Evolutionary conservation across 345 rosid genomes (phyloP).

Genomic region (Barbarea vulgaris): DNA sequence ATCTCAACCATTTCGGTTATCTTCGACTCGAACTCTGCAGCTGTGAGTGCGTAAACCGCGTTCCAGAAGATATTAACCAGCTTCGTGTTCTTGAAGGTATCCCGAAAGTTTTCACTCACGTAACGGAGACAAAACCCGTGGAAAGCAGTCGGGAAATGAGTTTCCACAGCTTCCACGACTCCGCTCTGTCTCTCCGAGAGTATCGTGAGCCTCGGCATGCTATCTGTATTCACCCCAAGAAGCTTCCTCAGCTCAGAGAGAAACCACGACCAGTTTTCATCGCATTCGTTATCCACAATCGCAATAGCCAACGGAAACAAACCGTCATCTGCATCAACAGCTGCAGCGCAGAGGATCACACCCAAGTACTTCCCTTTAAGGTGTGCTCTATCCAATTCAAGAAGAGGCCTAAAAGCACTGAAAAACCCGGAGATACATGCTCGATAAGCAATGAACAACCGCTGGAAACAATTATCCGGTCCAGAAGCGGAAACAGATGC

Average conservation of each 20-base stretch:
- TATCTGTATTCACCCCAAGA: slow-evolving; percentile 87
- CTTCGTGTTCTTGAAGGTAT: slow-evolving; percentile 91
- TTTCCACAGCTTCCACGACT: slow-evolving; percentile 88
- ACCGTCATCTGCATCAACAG: slow-evolving; percentile 86
- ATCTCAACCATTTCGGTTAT: slow-evolving; percentile 88
- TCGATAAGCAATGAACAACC: slow-evolving; percentile 83
- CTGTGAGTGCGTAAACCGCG: slow-evolving; percentile 91
- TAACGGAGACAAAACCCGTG: slow-evolving; percentile 94
- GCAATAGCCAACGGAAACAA: slow-evolving; percentile 94
- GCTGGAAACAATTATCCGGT: slow-evolving; percentile 91
- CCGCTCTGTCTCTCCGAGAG: slow-evolving; percentile 90
- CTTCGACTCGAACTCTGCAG: slow-evolving; percentile 81
- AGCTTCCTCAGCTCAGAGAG: slow-evolving; percentile 94
- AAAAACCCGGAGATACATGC: slow-evolving; percentile 94
- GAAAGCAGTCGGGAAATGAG: slow-evolving; percentile 93
- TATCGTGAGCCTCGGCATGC: slow-evolving; percentile 97
- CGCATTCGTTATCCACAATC: slow-evolving; percentile 74
- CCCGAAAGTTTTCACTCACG: slow-evolving; percentile 89
- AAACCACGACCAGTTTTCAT: slow-evolving; percentile 99
- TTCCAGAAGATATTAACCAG: slow-evolving; percentile 94
- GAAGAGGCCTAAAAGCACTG: slow-evolving; percentile 89
- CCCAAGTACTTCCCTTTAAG: slow-evolving; percentile 97
- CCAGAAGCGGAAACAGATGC: slow-evolving; percentile 87
- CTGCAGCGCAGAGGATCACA: slow-evolving; percentile 82
- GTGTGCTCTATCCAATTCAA: slow-evolving; percentile 88